These are phyloP conservation scores for Crotalaria pallida DNA, from an alignment of 306 rosid species.

Conservation along the genomic window DNA sequence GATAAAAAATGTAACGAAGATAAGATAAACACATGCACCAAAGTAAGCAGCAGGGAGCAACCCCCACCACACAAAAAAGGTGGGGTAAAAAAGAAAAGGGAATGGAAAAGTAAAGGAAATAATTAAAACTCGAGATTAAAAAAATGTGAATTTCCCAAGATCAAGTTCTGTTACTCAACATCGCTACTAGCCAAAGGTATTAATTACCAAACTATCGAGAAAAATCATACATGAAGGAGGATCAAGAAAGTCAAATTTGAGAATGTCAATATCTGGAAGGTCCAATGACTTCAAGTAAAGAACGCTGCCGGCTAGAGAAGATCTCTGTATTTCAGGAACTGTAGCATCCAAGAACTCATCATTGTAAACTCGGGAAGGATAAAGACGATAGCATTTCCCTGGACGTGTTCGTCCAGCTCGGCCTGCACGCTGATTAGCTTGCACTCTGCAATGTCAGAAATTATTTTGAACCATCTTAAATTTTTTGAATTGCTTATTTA, in stretches of 20 bases:
- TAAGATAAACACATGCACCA: neutral
- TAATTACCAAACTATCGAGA: neutral
- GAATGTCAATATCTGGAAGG: conserved; percentile 90
- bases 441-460: conserved; percentile 60
- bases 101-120: neutral
- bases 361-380: conserved; percentile 58
- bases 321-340: conserved; percentile 92
- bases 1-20: neutral
- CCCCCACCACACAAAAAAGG: neutral
- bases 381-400: conserved; percentile 91
- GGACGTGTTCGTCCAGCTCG: conserved; percentile 98
- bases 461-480: neutral
- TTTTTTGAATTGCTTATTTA: neutral
- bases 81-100: neutral
- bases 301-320: conserved; percentile 91
- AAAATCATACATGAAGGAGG: conserved; percentile 65
- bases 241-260: conserved; percentile 90
- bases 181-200: neutral
- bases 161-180: conserved; percentile 8
- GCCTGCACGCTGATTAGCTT: conserved; percentile 95
- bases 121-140: neutral
- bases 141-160: neutral
- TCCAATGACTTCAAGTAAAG: conserved; percentile 95
- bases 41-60: neutral
- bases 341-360: conserved; percentile 85